Conservation (phyloP, 371 early-diverging fungal species). For the Thermomucor indicae-seudaticae region DNA sequence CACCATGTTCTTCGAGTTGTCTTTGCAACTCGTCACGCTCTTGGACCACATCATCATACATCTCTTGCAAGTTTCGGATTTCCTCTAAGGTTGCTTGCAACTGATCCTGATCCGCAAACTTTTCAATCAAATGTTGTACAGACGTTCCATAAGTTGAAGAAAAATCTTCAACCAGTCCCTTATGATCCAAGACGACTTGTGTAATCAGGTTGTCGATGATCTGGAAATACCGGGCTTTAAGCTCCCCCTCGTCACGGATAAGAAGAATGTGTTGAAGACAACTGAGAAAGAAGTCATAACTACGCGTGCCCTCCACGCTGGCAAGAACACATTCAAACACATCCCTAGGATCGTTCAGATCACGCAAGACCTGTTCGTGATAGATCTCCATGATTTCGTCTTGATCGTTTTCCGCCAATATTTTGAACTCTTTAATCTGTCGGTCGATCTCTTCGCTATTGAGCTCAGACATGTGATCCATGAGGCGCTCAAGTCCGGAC, state of each 20-base stretch:
- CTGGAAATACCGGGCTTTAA: conserved; percentile 71
- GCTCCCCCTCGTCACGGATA: conserved; percentile 60
- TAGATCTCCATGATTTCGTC: conserved; percentile 76
- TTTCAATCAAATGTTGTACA: conserved; percentile 72
- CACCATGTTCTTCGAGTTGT: conserved; percentile 31
- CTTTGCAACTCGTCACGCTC: conserved; percentile 50
- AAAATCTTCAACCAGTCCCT: conserved; percentile 68
- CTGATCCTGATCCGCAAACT: conserved; percentile 81
- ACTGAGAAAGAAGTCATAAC: conserved; percentile 76
- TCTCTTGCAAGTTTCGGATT: conserved; percentile 50
- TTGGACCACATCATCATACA: conserved; percentile 36
- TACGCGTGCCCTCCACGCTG: conserved; percentile 70
- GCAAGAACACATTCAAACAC: conserved; percentile 74
- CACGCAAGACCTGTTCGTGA: conserved; percentile 68
- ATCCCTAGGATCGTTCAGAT: conserved; percentile 78
- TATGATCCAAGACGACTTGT: conserved; percentile 79
- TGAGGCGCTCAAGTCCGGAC: conserved; percentile 66
- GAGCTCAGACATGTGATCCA: conserved; percentile 69
- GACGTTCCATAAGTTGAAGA: conserved; percentile 57
- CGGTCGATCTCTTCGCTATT: conserved; percentile 66
- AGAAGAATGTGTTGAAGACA: conserved; percentile 74
- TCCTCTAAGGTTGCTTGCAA: conserved; percentile 66
- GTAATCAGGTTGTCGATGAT: conserved; percentile 77
- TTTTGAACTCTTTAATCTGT: conserved; percentile 71
- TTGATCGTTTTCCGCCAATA: conserved; percentile 73